Conservation (phyloP, 2,329 filamentous ascomycete genomes). For the Stagonosporopsis tanaceti region DNA sequence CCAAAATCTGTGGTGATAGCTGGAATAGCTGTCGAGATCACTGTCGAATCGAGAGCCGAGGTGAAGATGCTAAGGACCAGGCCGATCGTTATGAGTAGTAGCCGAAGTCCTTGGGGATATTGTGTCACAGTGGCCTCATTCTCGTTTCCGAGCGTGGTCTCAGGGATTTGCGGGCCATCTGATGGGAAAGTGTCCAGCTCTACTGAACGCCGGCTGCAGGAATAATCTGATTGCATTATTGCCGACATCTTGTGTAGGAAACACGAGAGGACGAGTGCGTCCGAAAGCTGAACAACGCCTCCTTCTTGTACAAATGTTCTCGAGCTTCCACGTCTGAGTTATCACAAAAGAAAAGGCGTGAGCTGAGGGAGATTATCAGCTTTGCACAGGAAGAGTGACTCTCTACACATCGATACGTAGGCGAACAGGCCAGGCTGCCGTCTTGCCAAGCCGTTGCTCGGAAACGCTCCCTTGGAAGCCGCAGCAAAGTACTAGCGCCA, state of each 20-base stretch:
- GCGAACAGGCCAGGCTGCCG: not conserved
- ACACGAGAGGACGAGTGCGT: not conserved
- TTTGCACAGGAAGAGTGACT: not conserved
- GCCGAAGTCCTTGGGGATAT: constrained; percentile 32
- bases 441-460: constrained; percentile 3
- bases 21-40: constrained; percentile 50
- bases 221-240: not conserved
- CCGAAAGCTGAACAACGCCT: not conserved
- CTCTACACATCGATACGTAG: not conserved
- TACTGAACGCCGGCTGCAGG: not conserved
- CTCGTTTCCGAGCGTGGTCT: not conserved
- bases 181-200: constrained; percentile 3
- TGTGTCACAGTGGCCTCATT: constrained; percentile 2
- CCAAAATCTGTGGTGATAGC: constrained; percentile 49
- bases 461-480: not conserved
- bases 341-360: too few species aligned
- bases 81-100: constrained; percentile 37
- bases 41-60: constrained; percentile 39
- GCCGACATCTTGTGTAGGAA: constrained; percentile 2
- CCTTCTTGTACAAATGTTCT: not conserved
- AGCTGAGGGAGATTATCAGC: not conserved
- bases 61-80: constrained; percentile 42
- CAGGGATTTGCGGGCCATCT: not conserved
- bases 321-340: not conserved
- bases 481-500: not conserved